Conservation (phyloP, 2,329 filamentous ascomycete species). For the Graphium sp. region DNA sequence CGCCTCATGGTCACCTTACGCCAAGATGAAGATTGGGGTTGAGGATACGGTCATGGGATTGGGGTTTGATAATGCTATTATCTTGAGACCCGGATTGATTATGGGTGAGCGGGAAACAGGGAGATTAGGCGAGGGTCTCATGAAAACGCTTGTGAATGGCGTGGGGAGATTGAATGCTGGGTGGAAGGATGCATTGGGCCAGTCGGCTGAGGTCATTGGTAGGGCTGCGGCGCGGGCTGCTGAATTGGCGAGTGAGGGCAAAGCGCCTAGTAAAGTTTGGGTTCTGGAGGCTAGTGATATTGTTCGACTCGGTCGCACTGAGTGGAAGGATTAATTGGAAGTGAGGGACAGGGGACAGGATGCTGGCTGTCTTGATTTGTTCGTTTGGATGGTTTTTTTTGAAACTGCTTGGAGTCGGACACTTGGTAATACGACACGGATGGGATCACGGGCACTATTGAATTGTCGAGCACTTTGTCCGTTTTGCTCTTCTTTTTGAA, state of each 20-base stretch:
- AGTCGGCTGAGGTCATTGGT: conserved; percentile 59
- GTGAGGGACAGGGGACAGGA: neutral
- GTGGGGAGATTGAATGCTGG: conserved; percentile 35
- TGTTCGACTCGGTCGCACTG: conserved; percentile 45
- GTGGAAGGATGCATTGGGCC: conserved; percentile 49
- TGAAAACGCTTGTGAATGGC: conserved; percentile 36
- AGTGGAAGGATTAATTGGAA: conserved; percentile 23
- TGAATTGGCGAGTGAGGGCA: conserved; percentile 38
- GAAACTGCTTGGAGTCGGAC: too few species aligned
- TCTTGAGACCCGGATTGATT: conserved; percentile 60
- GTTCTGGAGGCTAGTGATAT: conserved; percentile 44
- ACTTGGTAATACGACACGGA: too few species aligned
- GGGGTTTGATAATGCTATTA: conserved; percentile 62
- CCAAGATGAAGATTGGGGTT: conserved; percentile 72
- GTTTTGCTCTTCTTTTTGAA: neutral
- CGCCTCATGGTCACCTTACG: conserved; percentile 25
- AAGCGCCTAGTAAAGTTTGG: conserved; percentile 45
- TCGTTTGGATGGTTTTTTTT: too few species aligned
- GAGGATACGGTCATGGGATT: conserved; percentile 60
- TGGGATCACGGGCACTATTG: too few species aligned
- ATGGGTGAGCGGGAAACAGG: conserved; percentile 50
- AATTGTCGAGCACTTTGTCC: too few species aligned
- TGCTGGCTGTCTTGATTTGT: too few species aligned
- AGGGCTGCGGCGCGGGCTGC: conserved; percentile 47
- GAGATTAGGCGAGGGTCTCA: conserved; percentile 37